These are phyloP conservation scores for Apiotrichum laibachii DNA, from an alignment of 1,284 basidiomycete species.

Conservation along the genomic window DNA sequence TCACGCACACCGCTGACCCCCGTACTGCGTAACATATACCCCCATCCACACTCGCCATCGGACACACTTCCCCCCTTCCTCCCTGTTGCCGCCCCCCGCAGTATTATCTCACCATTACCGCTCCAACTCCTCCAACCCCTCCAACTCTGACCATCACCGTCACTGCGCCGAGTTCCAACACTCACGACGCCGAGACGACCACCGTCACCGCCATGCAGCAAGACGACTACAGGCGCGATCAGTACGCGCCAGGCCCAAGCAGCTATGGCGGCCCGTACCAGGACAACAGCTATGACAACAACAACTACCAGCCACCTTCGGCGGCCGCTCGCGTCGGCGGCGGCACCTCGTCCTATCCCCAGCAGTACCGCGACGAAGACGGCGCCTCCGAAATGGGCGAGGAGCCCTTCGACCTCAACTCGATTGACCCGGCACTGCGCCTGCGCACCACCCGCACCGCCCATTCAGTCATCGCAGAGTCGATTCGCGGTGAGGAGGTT, in stretches of 20 bases:
- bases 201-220: background rate
- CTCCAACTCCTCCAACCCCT: background rate
- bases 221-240: too few species aligned
- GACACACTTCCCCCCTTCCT: background rate
- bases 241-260: background rate
- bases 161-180: background rate
- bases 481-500: slow-evolving; percentile 70
- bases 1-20: too few species aligned
- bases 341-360: background rate
- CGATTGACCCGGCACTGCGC: slow-evolving; percentile 77
- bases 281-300: background rate
- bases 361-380: background rate
- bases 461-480: slow-evolving; percentile 80
- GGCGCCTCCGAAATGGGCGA: slow-evolving; percentile 1
- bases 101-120: background rate
- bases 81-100: background rate
- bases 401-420: slow-evolving; percentile 42
- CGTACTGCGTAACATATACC: background rate
- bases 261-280: slow-evolving; percentile 3
- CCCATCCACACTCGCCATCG: background rate
- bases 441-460: slow-evolving; percentile 85
- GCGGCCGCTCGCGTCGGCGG: background rate
- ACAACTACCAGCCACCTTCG: slow-evolving; percentile 4
- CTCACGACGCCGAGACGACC: background rate
- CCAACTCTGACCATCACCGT: too few species aligned